Conservation (phyloP, 1,139 yeast species). For the Protomyces macrosporus region DNA sequence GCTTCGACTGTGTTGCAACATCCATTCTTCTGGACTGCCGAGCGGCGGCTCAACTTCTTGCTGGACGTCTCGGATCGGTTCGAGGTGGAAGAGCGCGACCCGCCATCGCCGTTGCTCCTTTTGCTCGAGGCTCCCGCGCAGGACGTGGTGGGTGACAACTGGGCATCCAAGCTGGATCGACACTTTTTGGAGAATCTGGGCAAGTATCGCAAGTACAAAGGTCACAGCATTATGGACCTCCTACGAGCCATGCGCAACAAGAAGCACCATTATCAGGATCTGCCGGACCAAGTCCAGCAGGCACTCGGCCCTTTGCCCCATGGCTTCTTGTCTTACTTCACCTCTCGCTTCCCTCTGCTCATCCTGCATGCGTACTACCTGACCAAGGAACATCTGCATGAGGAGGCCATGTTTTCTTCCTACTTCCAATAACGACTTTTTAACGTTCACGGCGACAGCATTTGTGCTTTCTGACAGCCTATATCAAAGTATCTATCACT, state of each 20-base stretch:
- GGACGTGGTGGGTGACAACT: slow-evolving; percentile 58
- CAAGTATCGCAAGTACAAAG: slow-evolving; percentile 80
- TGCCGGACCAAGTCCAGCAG: slow-evolving; percentile 54
- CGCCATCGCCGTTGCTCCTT: slow-evolving; percentile 63
- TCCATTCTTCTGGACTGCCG: slow-evolving; percentile 81
- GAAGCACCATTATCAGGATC: slow-evolving; percentile 68
- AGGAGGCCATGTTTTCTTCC: slow-evolving; percentile 16
- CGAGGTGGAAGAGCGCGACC: slow-evolving; percentile 81
- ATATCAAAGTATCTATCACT: no score
- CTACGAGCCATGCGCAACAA: slow-evolving; percentile 86
- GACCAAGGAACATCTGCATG: slow-evolving; percentile 38
- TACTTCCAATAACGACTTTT: not conserved
- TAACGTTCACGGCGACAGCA: not conserved
- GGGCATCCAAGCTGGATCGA: slow-evolving; percentile 71
- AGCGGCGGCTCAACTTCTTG: slow-evolving; percentile 72
- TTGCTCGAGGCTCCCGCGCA: slow-evolving; percentile 55
- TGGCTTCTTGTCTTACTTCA: slow-evolving; percentile 75
- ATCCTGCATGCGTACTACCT: slow-evolving; percentile 69
- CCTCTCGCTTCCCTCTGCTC: slow-evolving; percentile 66
- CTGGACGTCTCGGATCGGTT: slow-evolving; percentile 84
- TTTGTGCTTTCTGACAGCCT: not conserved
- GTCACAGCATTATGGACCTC: slow-evolving; percentile 72
- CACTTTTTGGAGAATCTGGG: slow-evolving; percentile 77
- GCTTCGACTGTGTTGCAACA: slow-evolving; percentile 66
- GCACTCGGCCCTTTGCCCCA: slow-evolving; percentile 76